These are phyloP conservation scores for Triticum aestivum DNA, from an alignment of 176 grass and related monocot species.

Conservation along the genomic window IWGSC_CS_RefSeq_v2.1 NC_057797.1:123724746-123725245, in stretches of 20 bases:
- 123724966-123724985: slow-evolving; percentile 62
- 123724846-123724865: slow-evolving; percentile 75
- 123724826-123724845: slow-evolving; percentile 72
- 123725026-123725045: slow-evolving; percentile 65
- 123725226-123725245: slow-evolving; percentile 1
- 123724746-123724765: background rate
- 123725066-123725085: slow-evolving; percentile 57
- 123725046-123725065: slow-evolving; percentile 47
- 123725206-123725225: background rate
- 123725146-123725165: background rate
- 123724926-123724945: slow-evolving; percentile 62
- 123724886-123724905: slow-evolving; percentile 84
- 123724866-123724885: slow-evolving; percentile 86
- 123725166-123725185: background rate
- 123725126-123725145: background rate
- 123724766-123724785: background rate
- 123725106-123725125: background rate
- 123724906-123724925: slow-evolving; percentile 81
- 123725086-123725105: slow-evolving; percentile 62
- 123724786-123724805: slow-evolving; percentile 3
- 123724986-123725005: slow-evolving; percentile 73
- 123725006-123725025: slow-evolving; percentile 89
- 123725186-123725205: background rate
- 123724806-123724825: slow-evolving; percentile 79
- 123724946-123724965: slow-evolving; percentile 55